These are phyloP conservation scores for Gracilariopsis chorda DNA, from an alignment of 23 red algal species.

Conservation along the genomic window DNA sequence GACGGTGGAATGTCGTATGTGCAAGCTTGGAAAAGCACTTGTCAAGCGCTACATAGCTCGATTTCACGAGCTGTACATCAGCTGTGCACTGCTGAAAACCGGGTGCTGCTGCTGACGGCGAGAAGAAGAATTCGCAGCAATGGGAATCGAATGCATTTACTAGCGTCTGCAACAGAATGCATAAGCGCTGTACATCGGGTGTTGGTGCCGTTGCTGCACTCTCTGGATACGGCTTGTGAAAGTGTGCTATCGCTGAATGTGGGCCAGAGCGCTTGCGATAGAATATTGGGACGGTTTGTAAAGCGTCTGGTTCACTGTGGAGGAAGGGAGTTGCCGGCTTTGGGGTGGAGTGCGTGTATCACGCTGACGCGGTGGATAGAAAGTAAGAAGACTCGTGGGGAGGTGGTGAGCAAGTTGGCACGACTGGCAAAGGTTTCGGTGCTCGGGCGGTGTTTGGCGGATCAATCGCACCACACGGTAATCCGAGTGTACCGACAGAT, in stretches of 20 bases:
- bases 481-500: conserved; percentile 7
- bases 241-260: neutral
- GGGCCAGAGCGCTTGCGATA: neutral
- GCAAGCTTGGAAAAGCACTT: neutral
- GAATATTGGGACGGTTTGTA: neutral
- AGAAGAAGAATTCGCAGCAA: neutral
- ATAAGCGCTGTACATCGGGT: neutral
- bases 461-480: conserved; percentile 23
- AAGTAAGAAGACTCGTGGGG: neutral
- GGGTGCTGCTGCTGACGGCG: conserved; percentile 12
- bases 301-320: neutral
- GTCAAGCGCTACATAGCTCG: neutral
- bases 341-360: conserved; percentile 8
- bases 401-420: neutral
- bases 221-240: neutral
- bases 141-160: neutral
- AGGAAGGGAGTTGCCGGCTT: neutral
- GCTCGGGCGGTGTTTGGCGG: neutral
- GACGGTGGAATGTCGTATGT: conserved; percentile 11
- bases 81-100: conserved; percentile 23
- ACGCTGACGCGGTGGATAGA: conserved; percentile 30
- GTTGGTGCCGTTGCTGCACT: neutral
- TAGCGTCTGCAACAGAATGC: neutral
- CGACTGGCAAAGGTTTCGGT: neutral
- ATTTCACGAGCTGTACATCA: neutral